Percentiles rank a stretch among this genome's conserved stretches.
Evolutionary conservation across 768 basidiomycete genomes (phyloP).

Genomic region (Lyophyllum decastes): DNA sequence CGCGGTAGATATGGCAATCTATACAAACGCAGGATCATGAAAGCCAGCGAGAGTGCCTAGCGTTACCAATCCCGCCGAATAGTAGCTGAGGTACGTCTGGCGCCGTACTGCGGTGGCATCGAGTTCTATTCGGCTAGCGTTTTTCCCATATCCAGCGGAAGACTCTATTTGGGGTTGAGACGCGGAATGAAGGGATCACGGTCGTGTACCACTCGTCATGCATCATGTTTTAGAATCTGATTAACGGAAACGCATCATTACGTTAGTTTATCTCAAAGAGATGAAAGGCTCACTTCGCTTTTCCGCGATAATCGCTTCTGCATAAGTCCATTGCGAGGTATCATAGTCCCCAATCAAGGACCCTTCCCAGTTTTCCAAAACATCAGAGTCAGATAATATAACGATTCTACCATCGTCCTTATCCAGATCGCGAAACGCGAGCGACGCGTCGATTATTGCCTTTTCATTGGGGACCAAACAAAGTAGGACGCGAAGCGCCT

Average conservation of each 20-base stretch:
- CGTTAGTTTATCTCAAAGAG: background rate
- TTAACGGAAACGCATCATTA: background rate
- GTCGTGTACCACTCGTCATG: background rate
- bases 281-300: constrained; percentile 16
- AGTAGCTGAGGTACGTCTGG: background rate
- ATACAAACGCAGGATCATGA: background rate
- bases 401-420: constrained; percentile 19
- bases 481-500: constrained; percentile 19
- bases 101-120: background rate
- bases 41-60: background rate
- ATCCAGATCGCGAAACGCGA: constrained; percentile 15
- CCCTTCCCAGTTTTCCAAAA: constrained; percentile 25
- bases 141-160: background rate
- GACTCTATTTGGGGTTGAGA: background rate
- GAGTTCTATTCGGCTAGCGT: background rate
- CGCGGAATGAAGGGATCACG: background rate
- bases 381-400: constrained; percentile 23
- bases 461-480: constrained; percentile 22
- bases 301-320: constrained; percentile 19
- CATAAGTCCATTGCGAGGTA: constrained; percentile 23
- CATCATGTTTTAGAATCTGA: background rate
- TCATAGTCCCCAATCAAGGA: constrained; percentile 19
- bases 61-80: background rate
- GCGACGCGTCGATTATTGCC: constrained; percentile 16
- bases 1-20: background rate